These are phyloP conservation scores for Trichoderma asperellum DNA, from an alignment of 2,329 filamentous ascomycete genomes.

Conservation along the genomic window DNA sequence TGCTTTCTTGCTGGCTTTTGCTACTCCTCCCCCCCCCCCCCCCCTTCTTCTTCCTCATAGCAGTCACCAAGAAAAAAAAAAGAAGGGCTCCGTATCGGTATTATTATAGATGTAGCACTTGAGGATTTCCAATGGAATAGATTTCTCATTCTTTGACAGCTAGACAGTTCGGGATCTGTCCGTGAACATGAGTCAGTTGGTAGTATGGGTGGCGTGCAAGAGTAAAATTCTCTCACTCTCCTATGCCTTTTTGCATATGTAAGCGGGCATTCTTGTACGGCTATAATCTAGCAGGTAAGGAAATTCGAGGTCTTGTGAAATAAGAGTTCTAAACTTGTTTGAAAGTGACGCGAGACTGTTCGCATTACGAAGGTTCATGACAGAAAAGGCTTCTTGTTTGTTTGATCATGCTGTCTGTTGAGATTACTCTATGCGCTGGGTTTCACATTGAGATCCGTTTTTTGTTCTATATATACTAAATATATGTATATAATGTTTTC, in stretches of 20 bases:
- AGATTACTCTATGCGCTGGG: background rate
- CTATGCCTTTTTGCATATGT: background rate
- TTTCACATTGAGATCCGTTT: too few relatives aligned
- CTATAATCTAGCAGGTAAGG: background rate
- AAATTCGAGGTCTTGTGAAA: background rate
- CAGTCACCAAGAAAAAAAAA: background rate
- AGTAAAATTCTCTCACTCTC: background rate
- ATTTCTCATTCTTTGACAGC: background rate
- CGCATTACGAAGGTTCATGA: background rate
- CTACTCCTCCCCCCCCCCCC: background rate
- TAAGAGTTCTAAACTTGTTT: background rate
- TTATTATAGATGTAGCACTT: background rate
- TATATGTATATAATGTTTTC: too few relatives aligned
- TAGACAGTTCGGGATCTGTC: background rate
- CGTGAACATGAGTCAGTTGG: background rate
- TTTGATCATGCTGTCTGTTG: background rate
- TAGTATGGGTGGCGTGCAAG: background rate
- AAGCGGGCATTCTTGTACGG: background rate
- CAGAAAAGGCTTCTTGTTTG: too few relatives aligned
- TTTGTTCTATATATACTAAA: too few relatives aligned
- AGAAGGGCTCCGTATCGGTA: background rate
- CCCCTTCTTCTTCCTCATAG: background rate
- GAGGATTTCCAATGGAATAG: background rate
- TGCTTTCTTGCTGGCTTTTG: background rate
- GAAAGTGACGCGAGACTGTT: background rate